phyloP scores from a whole-genome alignment of 2,329 filamentous ascomycete species.

The Trichophyton mentagrophytes region DNA sequence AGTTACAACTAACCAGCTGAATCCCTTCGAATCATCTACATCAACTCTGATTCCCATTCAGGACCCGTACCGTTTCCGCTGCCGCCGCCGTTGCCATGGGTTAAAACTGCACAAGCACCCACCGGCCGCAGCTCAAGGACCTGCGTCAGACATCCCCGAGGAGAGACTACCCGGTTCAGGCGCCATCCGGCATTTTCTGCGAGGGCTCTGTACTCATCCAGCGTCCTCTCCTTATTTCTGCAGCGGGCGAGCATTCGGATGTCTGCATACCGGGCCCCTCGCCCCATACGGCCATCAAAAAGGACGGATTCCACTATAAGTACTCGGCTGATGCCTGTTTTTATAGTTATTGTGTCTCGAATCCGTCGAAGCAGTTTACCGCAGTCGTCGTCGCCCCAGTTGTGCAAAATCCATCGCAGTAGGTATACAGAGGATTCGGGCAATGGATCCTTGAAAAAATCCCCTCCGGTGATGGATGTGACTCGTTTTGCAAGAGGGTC shows the following conservation, averaged over 20 bases:
- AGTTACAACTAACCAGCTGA: no score
- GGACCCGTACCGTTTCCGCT: background rate
- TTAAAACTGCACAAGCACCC: background rate
- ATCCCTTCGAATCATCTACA: background rate
- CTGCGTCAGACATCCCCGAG: background rate
- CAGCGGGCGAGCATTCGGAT: background rate
- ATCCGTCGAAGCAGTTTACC: background rate
- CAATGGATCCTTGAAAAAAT: conserved; percentile 3
- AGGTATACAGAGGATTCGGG: background rate
- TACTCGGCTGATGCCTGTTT: background rate
- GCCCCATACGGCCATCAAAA: background rate
- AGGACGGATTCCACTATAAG: background rate
- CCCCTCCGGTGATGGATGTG: background rate
- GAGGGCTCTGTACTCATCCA: background rate
- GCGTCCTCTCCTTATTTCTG: background rate
- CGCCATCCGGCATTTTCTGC: background rate
- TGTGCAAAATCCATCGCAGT: background rate
- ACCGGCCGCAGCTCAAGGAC: background rate
- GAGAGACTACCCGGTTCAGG: background rate
- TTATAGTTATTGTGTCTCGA: background rate
- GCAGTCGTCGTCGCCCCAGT: background rate
- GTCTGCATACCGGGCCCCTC: background rate
- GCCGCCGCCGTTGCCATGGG: background rate
- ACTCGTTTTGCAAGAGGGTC: background rate
- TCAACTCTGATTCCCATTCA: background rate